A percentile compares a stretch with the other conserved stretches of the same genome.
Evolutionary conservation across 2,329 filamentous ascomycete genomes (phyloP).

Genomic region (Pseudopithomyces maydicus): DNA sequence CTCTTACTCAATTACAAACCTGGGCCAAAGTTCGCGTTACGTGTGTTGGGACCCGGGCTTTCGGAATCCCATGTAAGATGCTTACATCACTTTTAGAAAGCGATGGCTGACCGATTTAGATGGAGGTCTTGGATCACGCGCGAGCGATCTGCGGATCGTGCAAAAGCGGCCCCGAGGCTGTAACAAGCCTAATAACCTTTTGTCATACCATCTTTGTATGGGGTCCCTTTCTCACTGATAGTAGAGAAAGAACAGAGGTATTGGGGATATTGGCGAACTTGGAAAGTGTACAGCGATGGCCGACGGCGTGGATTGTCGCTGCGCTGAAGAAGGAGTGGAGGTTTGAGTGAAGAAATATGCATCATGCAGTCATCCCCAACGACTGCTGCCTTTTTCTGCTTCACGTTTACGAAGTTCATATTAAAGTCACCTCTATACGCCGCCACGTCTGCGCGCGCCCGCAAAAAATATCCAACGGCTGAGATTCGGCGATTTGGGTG

Average conservation of each 20-base stretch:
- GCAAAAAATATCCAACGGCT: too few relatives aligned
- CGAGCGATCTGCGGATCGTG: slow-evolving; percentile 8
- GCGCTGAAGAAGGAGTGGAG: slow-evolving; percentile 34
- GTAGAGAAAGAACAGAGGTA: slow-evolving; percentile 26
- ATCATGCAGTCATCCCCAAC: not conserved
- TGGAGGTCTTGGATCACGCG: slow-evolving; percentile 2
- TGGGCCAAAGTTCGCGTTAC: slow-evolving; percentile 32
- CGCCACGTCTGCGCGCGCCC: too few relatives aligned
- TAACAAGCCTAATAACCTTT: slow-evolving; percentile 6
- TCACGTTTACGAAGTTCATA: too few relatives aligned
- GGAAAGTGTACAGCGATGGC: slow-evolving; percentile 33
- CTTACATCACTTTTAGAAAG: not conserved
- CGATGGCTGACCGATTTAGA: slow-evolving; percentile 30
- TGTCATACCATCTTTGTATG: slow-evolving; percentile 13
- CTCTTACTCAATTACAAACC: slow-evolving; percentile 38
- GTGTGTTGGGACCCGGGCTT: slow-evolving; percentile 18
- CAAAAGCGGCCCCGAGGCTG: slow-evolving; percentile 1
- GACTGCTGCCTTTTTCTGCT: too few relatives aligned
- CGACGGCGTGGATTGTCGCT: slow-evolving; percentile 37
- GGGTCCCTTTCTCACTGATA: slow-evolving; percentile 23
- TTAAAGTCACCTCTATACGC: too few relatives aligned
- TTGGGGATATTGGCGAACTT: slow-evolving; percentile 27
- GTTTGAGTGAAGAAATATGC: not conserved
- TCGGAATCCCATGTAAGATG: slow-evolving; percentile 28
- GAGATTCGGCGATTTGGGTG: too few relatives aligned